phyloP scores from a whole-genome alignment of 2,329 filamentous ascomycete genomes.

The Cercospora sp. region DNA sequence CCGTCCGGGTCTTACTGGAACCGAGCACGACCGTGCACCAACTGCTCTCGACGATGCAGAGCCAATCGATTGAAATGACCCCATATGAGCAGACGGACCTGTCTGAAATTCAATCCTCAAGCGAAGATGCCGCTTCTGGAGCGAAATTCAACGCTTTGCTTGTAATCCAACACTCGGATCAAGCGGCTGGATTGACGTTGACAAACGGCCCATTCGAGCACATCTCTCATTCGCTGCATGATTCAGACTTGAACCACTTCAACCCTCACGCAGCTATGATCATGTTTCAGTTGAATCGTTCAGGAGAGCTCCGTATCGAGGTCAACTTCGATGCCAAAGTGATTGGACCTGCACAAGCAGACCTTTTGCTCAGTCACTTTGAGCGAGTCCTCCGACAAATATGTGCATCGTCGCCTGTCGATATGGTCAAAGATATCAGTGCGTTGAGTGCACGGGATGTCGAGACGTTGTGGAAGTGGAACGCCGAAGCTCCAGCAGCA shows the following conservation, averaged over 20 bases:
- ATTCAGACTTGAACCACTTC: slow-evolving; percentile 11
- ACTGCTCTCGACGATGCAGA: slow-evolving; percentile 16
- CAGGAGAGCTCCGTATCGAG: not conserved
- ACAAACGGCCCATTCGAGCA: slow-evolving; percentile 5
- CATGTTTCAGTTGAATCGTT: slow-evolving; percentile 11
- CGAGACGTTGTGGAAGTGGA: slow-evolving; percentile 13
- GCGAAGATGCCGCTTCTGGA: slow-evolving; percentile 4
- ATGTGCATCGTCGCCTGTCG: not conserved
- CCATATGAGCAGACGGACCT: slow-evolving; percentile 21
- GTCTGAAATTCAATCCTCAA: slow-evolving; percentile 12
- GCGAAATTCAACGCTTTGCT: slow-evolving; percentile 14
- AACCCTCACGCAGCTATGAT: slow-evolving; percentile 20
- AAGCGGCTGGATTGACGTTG: not conserved
- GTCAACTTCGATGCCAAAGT: slow-evolving; percentile 13
- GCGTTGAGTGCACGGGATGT: slow-evolving; percentile 8
- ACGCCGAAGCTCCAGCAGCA: slow-evolving; percentile 6
- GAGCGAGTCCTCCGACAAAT: slow-evolving; percentile 16
- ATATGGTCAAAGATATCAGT: slow-evolving; percentile 9
- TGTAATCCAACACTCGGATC: slow-evolving; percentile 7
- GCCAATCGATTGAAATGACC: slow-evolving; percentile 18
- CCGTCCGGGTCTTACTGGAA: slow-evolving; percentile 6
- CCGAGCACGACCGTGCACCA: not conserved
- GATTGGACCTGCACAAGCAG: slow-evolving; percentile 4
- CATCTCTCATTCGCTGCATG: slow-evolving; percentile 5
- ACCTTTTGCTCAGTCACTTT: slow-evolving; percentile 9